Evolutionary conservation across 495 filamentous ascomycete genomes (phyloP).

Genomic region (Lophiotrema nucula): DNA sequence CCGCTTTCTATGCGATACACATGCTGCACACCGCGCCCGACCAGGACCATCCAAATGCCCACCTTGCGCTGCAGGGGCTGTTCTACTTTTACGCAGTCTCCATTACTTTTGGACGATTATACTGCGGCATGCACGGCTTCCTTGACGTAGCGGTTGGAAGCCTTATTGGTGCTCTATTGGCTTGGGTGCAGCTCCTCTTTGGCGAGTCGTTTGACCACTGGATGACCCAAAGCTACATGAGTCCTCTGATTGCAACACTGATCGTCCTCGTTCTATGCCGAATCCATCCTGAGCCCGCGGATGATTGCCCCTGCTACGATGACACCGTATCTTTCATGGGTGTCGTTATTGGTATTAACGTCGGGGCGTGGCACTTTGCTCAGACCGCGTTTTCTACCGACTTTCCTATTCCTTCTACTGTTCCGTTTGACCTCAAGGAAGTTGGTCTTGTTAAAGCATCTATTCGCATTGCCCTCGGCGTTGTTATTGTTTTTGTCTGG

Average conservation of each 20-base stretch:
- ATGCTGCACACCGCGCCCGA: slow-evolving; percentile 58
- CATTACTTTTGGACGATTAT: slow-evolving; percentile 84
- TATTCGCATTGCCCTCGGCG: slow-evolving; percentile 71
- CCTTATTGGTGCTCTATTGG: slow-evolving; percentile 65
- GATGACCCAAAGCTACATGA: slow-evolving; percentile 54
- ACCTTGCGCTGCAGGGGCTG: slow-evolving; percentile 59
- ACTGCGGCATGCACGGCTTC: slow-evolving; percentile 99
- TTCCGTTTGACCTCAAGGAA: slow-evolving; percentile 61
- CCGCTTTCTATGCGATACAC: slow-evolving; percentile 78
- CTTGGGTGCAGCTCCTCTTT: slow-evolving; percentile 69
- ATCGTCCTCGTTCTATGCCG: slow-evolving; percentile 73
- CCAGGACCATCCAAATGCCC: slow-evolving; percentile 46
- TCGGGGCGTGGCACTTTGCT: slow-evolving; percentile 78
- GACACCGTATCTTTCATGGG: slow-evolving; percentile 92
- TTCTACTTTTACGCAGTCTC: slow-evolving; percentile 84
- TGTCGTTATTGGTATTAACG: slow-evolving; percentile 76
- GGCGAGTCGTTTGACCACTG: slow-evolving; percentile 66
- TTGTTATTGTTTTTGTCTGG: slow-evolving; percentile 83
- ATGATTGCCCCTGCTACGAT: slow-evolving; percentile 97
- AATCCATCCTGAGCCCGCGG: slow-evolving; percentile 91
- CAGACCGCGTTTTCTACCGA: slow-evolving; percentile 53
- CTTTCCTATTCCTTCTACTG: slow-evolving; percentile 58
- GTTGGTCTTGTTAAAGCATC: slow-evolving; percentile 61
- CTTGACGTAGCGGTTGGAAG: slow-evolving; percentile 82
- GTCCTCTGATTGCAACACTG: slow-evolving; percentile 59